phyloP scores from a whole-genome alignment of 176 grass and related monocot genomes.

The Aegilops umbellulata region DNA sequence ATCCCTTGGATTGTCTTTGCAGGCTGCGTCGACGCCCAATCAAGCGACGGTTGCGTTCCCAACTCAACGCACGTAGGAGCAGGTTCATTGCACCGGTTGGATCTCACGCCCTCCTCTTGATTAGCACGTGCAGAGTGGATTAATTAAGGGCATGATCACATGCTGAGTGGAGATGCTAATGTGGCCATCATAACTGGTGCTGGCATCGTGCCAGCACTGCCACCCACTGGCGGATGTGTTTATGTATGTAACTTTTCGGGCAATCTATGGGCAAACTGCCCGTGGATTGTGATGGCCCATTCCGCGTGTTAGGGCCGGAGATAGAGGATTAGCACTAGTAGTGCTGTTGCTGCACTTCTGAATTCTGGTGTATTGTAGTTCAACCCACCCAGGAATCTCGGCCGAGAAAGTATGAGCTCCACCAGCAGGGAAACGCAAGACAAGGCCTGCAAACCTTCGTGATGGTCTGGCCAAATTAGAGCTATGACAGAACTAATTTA shows the following conservation, averaged over 20 bases:
- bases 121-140: not conserved
- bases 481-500: not conserved
- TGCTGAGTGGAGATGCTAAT: constrained; percentile 5
- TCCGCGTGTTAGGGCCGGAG: not conserved
- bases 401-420: not conserved
- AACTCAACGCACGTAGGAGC: not conserved
- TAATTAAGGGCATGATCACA: not conserved
- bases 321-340: not conserved
- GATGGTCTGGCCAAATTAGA: not conserved
- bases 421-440: not conserved
- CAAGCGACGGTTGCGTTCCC: too few species aligned
- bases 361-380: too few species aligned
- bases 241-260: not conserved
- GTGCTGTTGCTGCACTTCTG: too few species aligned
- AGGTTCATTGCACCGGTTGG: not conserved
- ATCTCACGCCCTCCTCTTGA: not conserved
- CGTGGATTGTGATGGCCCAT: not conserved
- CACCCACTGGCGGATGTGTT: not conserved
- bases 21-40: not conserved
- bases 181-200: not conserved
- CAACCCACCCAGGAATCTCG: not conserved
- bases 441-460: not conserved
- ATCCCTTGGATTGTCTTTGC: not conserved
- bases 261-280: not conserved
- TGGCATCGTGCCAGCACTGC: not conserved